Conservation (phyloP, 371 early-diverging fungal species). For the Mortierella sp. region DNA sequence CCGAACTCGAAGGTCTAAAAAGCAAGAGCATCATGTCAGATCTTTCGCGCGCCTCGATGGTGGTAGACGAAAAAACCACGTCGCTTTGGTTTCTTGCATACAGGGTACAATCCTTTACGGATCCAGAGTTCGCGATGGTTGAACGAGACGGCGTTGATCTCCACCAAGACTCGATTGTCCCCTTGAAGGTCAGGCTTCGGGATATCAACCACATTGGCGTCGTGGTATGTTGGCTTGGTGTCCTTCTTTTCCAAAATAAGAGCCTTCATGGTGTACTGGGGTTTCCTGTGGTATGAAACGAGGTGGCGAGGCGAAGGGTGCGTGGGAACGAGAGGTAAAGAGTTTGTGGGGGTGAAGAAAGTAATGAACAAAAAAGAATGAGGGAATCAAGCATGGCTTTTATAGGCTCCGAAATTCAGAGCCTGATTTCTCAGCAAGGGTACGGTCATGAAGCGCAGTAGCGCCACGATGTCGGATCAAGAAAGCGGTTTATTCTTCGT, state of each 20-base stretch:
- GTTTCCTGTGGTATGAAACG: not conserved
- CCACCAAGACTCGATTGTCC: constrained; percentile 60
- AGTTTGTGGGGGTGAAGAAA: no score
- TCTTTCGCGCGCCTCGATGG: no score
- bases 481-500: no score
- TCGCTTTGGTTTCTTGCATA: constrained; percentile 4
- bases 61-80: not conserved
- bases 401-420: no score
- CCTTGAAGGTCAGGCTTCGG: constrained; percentile 40
- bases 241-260: constrained; percentile 32
- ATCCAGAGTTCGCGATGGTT: constrained; percentile 80
- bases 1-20: constrained; percentile 52
- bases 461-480: no score
- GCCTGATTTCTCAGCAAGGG: no score
- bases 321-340: not conserved
- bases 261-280: constrained; percentile 28
- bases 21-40: no score
- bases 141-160: constrained; percentile 72
- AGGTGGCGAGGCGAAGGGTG: not conserved
- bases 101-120: constrained; percentile 61
- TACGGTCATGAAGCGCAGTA: no score
- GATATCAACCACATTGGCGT: constrained; percentile 27
- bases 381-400: no score
- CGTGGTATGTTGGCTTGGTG: constrained; percentile 28
- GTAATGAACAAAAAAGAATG: no score